Evolutionary conservation across 2,329 filamentous ascomycete species (phyloP), one percentile per base, ranked within the genome.

Genomic region (Magnaporthiopsis rhizophila): DNA sequence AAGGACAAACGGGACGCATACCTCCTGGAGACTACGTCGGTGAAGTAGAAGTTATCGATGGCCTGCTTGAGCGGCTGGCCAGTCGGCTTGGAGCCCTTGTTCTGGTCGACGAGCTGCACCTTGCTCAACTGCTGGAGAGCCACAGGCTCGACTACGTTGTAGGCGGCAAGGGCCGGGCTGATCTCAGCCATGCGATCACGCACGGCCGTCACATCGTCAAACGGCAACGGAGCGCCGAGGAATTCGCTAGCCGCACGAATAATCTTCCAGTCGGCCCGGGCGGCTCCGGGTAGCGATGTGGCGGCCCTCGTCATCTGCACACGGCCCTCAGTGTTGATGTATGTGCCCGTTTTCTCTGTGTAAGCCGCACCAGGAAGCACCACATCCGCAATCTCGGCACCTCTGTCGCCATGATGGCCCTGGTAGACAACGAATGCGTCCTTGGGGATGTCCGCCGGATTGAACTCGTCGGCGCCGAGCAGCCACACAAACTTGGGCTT

Each of bases 241-340:
- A 96, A 97, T 79, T 98, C 95, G 73, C 90, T 95, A 65, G 85
- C 87, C 24, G 95, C 95, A 68, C 95, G 91, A 71, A 99, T 88
- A 73, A 99, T 98, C 86, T 98, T 99, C 95, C 95, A 99, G 80
- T 99, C 95, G 68, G 95, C 94, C 73, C 95, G 87, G 65, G 94
- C 87, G 63, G 92, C 95, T 66, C 95, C 95, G 30, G 92, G 91
- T 69, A 97, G 83, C 59, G 90, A 90, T 53, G 92, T 96, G 36
- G 95, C 95, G 61, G 91, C 89, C 69, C 95, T 90, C 64, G 91
- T 95, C 82, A 97, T 89, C 80, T 99, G 95, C 28, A 95, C 92
- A 71, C 95, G 91, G 65, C 95, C 95, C 78, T 99, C 95, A 0
- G 95, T 98, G 86, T 98, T 99, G 79, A 99, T 86, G 74, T 96